Conservation (phyloP, 1,284 basidiomycete species). For the Leucoagaricus sp. region DNA sequence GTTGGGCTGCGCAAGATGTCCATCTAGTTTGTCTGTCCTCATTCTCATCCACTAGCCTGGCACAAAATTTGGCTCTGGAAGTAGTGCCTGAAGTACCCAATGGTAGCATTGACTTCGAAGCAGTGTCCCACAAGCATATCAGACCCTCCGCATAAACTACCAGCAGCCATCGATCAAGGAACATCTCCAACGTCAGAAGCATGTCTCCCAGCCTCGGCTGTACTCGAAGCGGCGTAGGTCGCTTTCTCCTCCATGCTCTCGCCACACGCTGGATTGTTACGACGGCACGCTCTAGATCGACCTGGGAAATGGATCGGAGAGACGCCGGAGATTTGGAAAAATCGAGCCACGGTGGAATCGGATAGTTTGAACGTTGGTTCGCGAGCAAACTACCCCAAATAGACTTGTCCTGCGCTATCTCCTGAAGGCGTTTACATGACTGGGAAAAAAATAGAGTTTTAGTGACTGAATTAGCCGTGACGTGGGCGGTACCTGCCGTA, state of each 20-base stretch:
- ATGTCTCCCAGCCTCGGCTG: conserved; percentile 17
- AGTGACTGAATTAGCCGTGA: not conserved
- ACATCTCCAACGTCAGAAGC: conserved; percentile 35
- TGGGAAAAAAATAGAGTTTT: not conserved
- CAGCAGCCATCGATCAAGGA: conserved; percentile 43
- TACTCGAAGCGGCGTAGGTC: conserved; percentile 14
- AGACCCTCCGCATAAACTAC: conserved; percentile 38
- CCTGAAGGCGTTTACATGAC: conserved; percentile 20
- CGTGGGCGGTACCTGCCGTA: conserved; percentile 17
- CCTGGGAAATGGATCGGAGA: conserved; percentile 5
- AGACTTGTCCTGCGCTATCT: conserved; percentile 19
- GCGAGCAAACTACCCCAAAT: conserved; percentile 23
- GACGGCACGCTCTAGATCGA: conserved; percentile 15
- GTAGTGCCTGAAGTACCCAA: not conserved
- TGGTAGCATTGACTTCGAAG: not conserved
- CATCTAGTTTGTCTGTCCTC: not conserved
- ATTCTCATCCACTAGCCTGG: not conserved
- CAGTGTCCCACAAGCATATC: conserved; percentile 36
- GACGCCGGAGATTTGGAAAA: not conserved
- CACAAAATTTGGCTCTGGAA: conserved; percentile 3
- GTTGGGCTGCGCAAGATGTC: not conserved
- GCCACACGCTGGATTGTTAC: conserved; percentile 15
- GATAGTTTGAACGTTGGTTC: conserved; percentile 19
- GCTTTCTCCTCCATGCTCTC: conserved; percentile 11
- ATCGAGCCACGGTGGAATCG: conserved; percentile 18